A percentile compares a stretch with the other conserved stretches of the same genome.
Conservation (phyloP, 371 early-diverging fungal species). For the Apophysomyces elegans region DNA sequence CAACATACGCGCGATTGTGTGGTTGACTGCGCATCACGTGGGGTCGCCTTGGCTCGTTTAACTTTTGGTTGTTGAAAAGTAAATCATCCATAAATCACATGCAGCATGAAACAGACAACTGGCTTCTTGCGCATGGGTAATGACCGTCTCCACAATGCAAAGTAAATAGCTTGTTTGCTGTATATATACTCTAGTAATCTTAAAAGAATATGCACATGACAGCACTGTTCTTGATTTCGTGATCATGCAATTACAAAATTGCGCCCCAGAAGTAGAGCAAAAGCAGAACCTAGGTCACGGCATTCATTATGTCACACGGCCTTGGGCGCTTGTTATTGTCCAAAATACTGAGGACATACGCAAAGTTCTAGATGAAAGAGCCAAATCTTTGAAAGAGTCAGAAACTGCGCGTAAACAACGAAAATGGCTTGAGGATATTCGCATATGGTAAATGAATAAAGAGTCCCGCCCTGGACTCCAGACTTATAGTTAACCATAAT, state of each 20-base stretch:
- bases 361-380: conserved; percentile 3
- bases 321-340: conserved; percentile 18
- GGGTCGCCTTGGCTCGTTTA: no score
- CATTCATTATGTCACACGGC: conserved; percentile 6
- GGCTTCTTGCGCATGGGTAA: conserved; percentile 23
- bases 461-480: no score
- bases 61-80: no score
- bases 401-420: conserved; percentile 9
- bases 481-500: neutral
- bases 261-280: neutral
- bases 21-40: no score
- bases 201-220: neutral
- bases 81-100: neutral
- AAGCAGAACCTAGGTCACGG: neutral
- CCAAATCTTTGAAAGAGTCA: neutral
- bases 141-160: conserved; percentile 20
- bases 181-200: neutral
- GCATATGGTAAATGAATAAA: conserved; percentile 16
- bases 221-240: conserved; percentile 16
- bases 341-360: neutral
- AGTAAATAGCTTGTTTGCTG: neutral
- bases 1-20: no score
- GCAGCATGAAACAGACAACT: conserved; percentile 4
- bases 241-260: conserved; percentile 13
- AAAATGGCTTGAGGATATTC: conserved; percentile 19